Evolutionary conservation across 2,329 filamentous ascomycete species (phyloP), one percentile per base, ranked within the genome.

Genomic region (Ampelomyces quisqualis): DNA sequence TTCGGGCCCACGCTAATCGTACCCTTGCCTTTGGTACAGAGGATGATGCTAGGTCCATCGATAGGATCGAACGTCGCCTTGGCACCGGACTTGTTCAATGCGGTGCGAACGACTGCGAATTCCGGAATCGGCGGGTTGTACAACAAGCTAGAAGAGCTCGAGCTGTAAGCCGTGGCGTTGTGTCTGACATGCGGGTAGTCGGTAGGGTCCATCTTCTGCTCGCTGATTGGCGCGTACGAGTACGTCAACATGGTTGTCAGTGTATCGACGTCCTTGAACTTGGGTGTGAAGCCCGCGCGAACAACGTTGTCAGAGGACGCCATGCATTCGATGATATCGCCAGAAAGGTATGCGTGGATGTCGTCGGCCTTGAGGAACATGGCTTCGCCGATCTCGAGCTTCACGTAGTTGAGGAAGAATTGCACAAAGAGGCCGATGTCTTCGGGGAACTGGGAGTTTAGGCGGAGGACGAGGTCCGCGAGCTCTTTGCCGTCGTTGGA

Each of bases 251-350:
- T 95, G 47, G 82, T 78, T 22, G 91, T 89, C 8, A 98, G 77
- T 0, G 90, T 97, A 38, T 83, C 73, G 15, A 97, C 88, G 57
- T 98, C 93, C 73, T 97, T 96, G 79, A 95, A 98, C 68, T 98
- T 98, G 40, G 93, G 93, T 0, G 93, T 98, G 70, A 98, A 93
- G 29, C 93, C 93, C 0, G 93, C 93, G 40, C 93, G 89, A 36
- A 98, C 90, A 23, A 98, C 93, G 55, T 98, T 98, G 77, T 98
- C 93, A n/a, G 88, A 95, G 7, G 89, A 86, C 0, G 93, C 93
- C 93, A 98, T 98, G 76, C 93, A 98, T 72, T 98, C 93, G 66
- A 98, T 90, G 56, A 98, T 95, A 63, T 98, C 91, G 45, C 88
- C 88, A 2, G 85, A 88, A 29, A 94, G 73, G 69, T 98, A 98